phyloP scores from a whole-genome alignment of 2,329 filamentous ascomycete species.

The Epichloe sylvatica region DNA sequence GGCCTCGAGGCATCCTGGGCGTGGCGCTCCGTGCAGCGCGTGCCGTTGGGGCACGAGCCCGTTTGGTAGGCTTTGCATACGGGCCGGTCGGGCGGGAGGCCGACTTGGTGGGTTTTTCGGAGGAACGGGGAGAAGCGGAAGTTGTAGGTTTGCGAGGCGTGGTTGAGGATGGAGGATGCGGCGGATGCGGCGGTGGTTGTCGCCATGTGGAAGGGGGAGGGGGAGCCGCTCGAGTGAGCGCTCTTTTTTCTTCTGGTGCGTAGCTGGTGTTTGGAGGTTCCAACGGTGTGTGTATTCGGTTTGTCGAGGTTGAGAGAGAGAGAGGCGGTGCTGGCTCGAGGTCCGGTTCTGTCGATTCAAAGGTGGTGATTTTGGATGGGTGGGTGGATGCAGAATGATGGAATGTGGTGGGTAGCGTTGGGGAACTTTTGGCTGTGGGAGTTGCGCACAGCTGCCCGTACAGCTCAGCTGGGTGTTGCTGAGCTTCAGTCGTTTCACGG shows the following conservation, averaged over 20 bases:
- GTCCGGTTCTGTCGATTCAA: neutral
- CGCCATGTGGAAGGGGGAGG: conserved; percentile 12
- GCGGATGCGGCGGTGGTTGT: conserved; percentile 9
- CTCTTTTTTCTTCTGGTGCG: neutral
- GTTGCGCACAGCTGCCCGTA: neutral
- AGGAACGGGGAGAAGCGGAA: conserved; percentile 89
- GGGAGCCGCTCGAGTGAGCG: neutral
- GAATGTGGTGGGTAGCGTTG: no score
- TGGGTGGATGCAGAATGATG: neutral
- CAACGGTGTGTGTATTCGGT: no score
- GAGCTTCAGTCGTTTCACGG: no score
- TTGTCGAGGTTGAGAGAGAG: neutral
- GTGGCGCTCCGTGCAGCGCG: conserved; percentile 77
- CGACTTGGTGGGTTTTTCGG: conserved; percentile 68
- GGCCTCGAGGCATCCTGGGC: conserved; percentile 23
- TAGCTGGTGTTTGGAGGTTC: neutral
- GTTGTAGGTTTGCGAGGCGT: conserved; percentile 42
- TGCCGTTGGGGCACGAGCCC: conserved; percentile 75
- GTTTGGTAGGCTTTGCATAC: conserved; percentile 76
- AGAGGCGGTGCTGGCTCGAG: neutral
- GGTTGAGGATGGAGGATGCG: conserved; percentile 39
- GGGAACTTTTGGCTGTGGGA: neutral
- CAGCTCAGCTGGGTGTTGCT: no score
- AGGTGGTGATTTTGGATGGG: neutral
- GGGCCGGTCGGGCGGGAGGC: conserved; percentile 63